Percentiles rank a stretch among this genome's conserved stretches.
Evolutionary conservation across 805 yeast species (phyloP).

Genomic region (Saccharomyces mikatae): DNA sequence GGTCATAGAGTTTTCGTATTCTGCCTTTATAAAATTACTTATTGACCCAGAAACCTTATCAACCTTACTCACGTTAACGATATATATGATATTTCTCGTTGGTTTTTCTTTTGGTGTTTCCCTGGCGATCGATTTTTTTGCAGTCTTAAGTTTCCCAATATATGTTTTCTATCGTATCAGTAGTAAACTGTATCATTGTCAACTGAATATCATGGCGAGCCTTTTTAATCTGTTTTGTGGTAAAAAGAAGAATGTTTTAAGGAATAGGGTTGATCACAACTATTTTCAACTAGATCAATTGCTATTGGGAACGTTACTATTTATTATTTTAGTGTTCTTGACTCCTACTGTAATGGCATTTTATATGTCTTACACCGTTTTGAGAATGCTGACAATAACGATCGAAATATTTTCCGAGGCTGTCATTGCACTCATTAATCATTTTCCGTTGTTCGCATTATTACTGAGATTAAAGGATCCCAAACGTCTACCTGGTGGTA

Average conservation of each 20-base stretch:
- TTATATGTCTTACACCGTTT: slow-evolving; percentile 61
- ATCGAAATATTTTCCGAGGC: slow-evolving; percentile 49
- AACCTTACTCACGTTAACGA: slow-evolving; percentile 25
- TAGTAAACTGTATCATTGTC: slow-evolving; percentile 72
- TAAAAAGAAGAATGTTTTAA: slow-evolving; percentile 71
- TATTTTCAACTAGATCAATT: slow-evolving; percentile 82
- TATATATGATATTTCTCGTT: slow-evolving; percentile 37
- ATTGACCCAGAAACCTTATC: slow-evolving; percentile 22
- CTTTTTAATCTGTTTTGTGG: slow-evolving; percentile 83
- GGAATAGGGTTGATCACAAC: slow-evolving; percentile 79
- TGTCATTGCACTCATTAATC: slow-evolving; percentile 58
- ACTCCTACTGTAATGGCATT: slow-evolving; percentile 85
- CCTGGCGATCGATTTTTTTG: slow-evolving; percentile 52
- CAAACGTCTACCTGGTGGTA: slow-evolving; percentile 55
- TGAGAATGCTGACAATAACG: slow-evolving; percentile 45
- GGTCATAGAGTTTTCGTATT: slow-evolving; percentile 66
- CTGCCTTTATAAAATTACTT: slow-evolving; percentile 17
- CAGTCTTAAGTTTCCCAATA: slow-evolving; percentile 61
- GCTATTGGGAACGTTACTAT: slow-evolving; percentile 78
- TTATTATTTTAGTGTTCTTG: slow-evolving; percentile 68
- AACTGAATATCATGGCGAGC: slow-evolving; percentile 57
- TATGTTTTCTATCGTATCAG: slow-evolving; percentile 71
- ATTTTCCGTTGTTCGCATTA: slow-evolving; percentile 79
- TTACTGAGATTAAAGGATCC: slow-evolving; percentile 75
- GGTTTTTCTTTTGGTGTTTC: slow-evolving; percentile 72